Percentiles rank a stretch among this genome's conserved stretches.
phyloP scores from a whole-genome alignment of 305 asterid species.

The Fraxinus floribunda region DNA sequence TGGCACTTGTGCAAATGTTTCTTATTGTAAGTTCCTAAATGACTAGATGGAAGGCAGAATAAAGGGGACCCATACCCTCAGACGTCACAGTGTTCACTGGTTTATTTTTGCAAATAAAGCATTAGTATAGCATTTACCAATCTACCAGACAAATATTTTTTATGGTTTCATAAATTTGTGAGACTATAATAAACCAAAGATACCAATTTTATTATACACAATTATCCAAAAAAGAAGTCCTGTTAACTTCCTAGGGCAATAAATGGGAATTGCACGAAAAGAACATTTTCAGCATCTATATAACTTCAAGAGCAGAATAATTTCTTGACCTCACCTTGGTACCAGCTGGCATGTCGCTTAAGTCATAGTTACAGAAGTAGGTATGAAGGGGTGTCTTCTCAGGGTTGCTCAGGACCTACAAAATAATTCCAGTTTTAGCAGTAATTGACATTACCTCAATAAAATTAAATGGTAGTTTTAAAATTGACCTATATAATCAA shows the following conservation, averaged over 20 bases:
- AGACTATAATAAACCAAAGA: not conserved
- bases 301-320: slow-evolving; percentile 10
- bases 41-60: slow-evolving; percentile 5
- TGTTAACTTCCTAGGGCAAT: not conserved
- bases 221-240: not conserved
- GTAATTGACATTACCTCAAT: not conserved
- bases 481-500: not conserved
- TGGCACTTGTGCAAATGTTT: not conserved
- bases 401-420: slow-evolving; percentile 85
- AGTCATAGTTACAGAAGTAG: slow-evolving; percentile 74
- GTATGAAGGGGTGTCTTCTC: slow-evolving; percentile 88
- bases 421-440: slow-evolving; percentile 17
- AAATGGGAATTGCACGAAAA: not conserved
- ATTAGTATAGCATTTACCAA: not conserved
- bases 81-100: not conserved
- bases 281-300: not conserved
- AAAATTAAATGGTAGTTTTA: not conserved
- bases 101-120: slow-evolving; percentile 8
- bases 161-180: not conserved
- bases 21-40: slow-evolving; percentile 1
- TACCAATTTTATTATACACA: not conserved
- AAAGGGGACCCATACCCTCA: not conserved
- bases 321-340: slow-evolving; percentile 55
- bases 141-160: not conserved
- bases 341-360: slow-evolving; percentile 90